Evolutionary conservation across 1,139 yeast species (phyloP).

Genomic region (Geotrichum fermentans): DNA sequence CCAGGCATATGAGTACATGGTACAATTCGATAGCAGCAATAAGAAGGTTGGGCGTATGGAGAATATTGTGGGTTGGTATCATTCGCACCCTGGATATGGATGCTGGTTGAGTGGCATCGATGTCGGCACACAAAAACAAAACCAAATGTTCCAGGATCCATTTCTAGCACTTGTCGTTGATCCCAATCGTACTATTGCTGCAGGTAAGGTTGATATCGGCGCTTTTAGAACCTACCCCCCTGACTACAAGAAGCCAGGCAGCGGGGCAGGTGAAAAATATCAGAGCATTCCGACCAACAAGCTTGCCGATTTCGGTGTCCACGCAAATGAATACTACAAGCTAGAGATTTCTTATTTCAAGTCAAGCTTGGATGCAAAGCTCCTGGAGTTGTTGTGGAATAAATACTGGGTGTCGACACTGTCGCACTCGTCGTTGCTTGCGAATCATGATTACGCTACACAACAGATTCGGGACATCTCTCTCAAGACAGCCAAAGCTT

Average conservation of each 20-base stretch:
- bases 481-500: conserved; percentile 26
- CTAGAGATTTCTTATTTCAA: conserved; percentile 62
- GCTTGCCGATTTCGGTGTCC: conserved; percentile 62
- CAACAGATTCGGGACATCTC: conserved; percentile 33
- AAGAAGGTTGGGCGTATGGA: conserved; percentile 50
- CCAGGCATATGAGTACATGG: conserved; percentile 95
- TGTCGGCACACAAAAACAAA: conserved; percentile 77
- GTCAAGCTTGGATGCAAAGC: conserved; percentile 48
- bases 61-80: conserved; percentile 80
- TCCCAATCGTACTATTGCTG: conserved; percentile 63
- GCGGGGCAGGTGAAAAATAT: conserved; percentile 19
- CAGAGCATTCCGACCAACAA: conserved; percentile 46
- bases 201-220: conserved; percentile 77
- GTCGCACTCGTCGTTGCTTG: conserved; percentile 32
- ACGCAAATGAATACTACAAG: conserved; percentile 65
- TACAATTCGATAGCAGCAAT: conserved; percentile 63
- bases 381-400: conserved; percentile 47
- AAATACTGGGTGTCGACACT: conserved; percentile 48
- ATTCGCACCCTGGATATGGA: conserved; percentile 99
- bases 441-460: conserved; percentile 36
- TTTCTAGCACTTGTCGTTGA: conserved; percentile 85
- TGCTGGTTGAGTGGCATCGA: conserved; percentile 91
- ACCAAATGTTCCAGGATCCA: conserved; percentile 87
- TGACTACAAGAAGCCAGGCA: conserved; percentile 32
- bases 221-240: conserved; percentile 81